Evolutionary conservation across 2,329 filamentous ascomycete species (phyloP).

Genomic region (Dendrostoma leiphaemia): DNA sequence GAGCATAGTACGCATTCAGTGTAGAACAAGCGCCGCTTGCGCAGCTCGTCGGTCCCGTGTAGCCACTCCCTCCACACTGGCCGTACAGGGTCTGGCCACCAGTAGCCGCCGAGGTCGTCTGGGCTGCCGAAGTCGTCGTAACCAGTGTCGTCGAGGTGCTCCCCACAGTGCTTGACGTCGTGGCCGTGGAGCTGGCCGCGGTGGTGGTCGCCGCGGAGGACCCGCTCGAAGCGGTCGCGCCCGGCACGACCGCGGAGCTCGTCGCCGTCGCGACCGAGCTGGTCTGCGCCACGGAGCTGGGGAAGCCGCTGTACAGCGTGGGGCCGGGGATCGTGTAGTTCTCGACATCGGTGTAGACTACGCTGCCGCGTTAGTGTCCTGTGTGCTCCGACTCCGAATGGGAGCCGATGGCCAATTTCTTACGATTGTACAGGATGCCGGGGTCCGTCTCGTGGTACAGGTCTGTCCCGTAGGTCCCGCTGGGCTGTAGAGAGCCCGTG

Average conservation of each 20-base stretch:
- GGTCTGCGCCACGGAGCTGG: slow-evolving; percentile 23
- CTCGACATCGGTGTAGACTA: slow-evolving; percentile 41
- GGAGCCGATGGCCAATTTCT: too few species aligned
- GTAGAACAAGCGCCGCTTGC: slow-evolving; percentile 34
- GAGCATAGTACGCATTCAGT: slow-evolving; percentile 41
- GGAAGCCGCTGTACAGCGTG: slow-evolving; percentile 19
- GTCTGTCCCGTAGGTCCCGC: slow-evolving; percentile 46
- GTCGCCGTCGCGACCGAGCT: slow-evolving; percentile 17
- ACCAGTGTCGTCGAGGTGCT: slow-evolving; percentile 4
- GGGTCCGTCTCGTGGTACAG: slow-evolving; percentile 52
- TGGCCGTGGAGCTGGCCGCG: background rate
- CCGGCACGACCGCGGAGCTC: slow-evolving; percentile 12
- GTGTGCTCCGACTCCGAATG: too few species aligned
- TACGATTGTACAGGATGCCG: slow-evolving; percentile 52
- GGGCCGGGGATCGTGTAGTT: slow-evolving; percentile 20
- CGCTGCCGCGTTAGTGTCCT: too few species aligned
- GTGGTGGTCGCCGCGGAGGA: background rate
- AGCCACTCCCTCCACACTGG: slow-evolving; percentile 42
- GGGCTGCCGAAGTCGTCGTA: slow-evolving; percentile 1
- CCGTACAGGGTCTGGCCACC: slow-evolving; percentile 24
- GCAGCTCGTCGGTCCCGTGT: slow-evolving; percentile 35
- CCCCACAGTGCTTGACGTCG: background rate
- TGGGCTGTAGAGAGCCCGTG: slow-evolving; percentile 35
- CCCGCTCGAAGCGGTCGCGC: background rate
- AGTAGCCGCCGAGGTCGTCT: background rate